Evolutionary conservation across 768 basidiomycete species (phyloP).

Genomic region (Sutorius australiensis): DNA sequence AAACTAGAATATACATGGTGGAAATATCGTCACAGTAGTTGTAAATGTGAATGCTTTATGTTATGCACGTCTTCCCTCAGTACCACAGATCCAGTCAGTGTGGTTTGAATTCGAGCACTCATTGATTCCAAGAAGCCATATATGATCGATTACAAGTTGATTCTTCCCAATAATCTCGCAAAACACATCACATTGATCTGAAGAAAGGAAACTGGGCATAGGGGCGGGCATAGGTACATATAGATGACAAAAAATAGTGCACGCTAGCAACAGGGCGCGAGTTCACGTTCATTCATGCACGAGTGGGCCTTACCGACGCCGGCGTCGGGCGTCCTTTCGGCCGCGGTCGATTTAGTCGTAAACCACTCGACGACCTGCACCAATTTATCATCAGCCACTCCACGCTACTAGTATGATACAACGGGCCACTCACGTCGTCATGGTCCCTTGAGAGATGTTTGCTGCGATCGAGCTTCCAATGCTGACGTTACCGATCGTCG

Average conservation of each 20-base stretch:
- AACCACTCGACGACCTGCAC: slow-evolving; percentile 37
- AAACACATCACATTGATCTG: neutral
- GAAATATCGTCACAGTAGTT: neutral
- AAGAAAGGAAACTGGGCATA: slow-evolving; percentile 25
- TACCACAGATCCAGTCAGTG: neutral
- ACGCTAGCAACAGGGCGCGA: neutral
- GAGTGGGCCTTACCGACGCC: slow-evolving; percentile 26
- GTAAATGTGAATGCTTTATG: neutral
- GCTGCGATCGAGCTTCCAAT: slow-evolving; percentile 1
- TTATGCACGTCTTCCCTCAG: neutral
- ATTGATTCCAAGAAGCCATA: slow-evolving; percentile 1
- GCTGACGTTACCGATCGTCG: slow-evolving; percentile 6
- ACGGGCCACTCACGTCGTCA: slow-evolving; percentile 51
- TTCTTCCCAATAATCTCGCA: neutral
- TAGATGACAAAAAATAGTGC: slow-evolving; percentile 13
- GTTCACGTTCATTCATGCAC: slow-evolving; percentile 14
- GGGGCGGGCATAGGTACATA: slow-evolving; percentile 33
- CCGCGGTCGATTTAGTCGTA: slow-evolving; percentile 44
- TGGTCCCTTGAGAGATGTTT: slow-evolving; percentile 32
- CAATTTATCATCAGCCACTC: neutral
- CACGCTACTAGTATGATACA: neutral
- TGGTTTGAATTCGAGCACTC: neutral
- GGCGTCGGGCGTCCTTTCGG: slow-evolving; percentile 42
- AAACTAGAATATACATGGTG: neutral
- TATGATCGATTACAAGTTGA: slow-evolving; percentile 1